Evolutionary conservation across 768 basidiomycete genomes (phyloP).

Genomic region (Phaeotremella skinneri): DNA sequence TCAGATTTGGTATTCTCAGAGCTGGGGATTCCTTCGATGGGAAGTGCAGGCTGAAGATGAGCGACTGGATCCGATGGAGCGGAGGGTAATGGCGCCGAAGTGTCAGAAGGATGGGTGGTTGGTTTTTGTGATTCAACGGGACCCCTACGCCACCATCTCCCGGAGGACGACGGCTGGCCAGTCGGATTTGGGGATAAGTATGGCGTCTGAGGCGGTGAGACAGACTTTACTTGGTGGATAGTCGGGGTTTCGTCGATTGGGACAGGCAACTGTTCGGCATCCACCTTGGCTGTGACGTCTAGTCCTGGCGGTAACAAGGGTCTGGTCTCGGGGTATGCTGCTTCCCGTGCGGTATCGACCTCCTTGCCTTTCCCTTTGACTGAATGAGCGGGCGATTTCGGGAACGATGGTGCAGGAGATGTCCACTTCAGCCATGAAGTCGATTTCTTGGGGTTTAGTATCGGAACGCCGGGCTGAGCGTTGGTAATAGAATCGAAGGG

Average conservation of each 20-base stretch:
- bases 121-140: not conserved
- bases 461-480: not conserved
- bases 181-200: no score
- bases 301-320: not conserved
- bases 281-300: not conserved
- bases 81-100: not conserved
- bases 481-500: no score
- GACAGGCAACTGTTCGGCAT: not conserved
- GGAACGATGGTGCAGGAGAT: constrained; percentile 31
- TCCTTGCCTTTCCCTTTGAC: constrained; percentile 26
- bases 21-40: constrained; percentile 7
- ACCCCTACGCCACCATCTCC: no score
- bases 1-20: no score
- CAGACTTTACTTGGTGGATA: not conserved
- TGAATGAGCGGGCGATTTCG: constrained; percentile 16
- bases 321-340: not conserved
- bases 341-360: not conserved
- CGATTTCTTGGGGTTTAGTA: constrained; percentile 40
- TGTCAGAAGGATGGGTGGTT: not conserved
- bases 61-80: no score
- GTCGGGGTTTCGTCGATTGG: not conserved
- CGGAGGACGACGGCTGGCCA: no score
- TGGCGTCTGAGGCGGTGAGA: no score
- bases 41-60: not conserved
- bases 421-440: constrained; percentile 44